Evolutionary conservation across 495 filamentous ascomycete genomes (phyloP).

Genomic region (Trichoderma gamsii): DNA sequence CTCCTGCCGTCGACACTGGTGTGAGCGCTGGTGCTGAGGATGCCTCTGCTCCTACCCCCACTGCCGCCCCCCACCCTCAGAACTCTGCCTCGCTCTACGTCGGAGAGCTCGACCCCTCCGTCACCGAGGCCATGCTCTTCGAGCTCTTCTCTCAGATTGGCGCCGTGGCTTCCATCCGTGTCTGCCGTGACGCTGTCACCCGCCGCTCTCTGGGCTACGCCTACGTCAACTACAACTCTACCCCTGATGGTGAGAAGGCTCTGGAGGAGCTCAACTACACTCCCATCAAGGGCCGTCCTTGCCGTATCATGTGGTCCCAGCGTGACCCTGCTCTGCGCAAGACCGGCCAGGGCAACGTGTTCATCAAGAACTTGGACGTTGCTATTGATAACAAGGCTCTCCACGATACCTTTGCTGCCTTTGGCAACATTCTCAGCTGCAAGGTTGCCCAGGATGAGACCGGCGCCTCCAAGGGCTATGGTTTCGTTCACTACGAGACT

Average conservation of each 20-base stretch:
- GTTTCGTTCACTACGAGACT: slow-evolving; percentile 99
- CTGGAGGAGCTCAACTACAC: slow-evolving; percentile 99
- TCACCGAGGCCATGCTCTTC: slow-evolving; percentile 99
- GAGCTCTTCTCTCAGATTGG: slow-evolving; percentile 99
- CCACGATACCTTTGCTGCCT: slow-evolving; percentile 98
- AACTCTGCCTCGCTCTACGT: slow-evolving; percentile 97
- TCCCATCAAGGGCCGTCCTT: slow-evolving; percentile 95
- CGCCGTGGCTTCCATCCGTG: slow-evolving; percentile 97
- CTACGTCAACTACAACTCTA: slow-evolving; percentile 99
- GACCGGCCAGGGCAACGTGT: slow-evolving; percentile 98
- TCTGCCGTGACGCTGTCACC: slow-evolving; percentile 98
- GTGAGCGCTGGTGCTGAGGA: slow-evolving; percentile 48
- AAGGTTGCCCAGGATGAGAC: slow-evolving; percentile 98
- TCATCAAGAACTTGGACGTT: slow-evolving; percentile 99
- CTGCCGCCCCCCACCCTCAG: slow-evolving; percentile 65
- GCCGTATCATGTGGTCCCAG: slow-evolving; percentile 99
- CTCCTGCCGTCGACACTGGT: slow-evolving; percentile 62
- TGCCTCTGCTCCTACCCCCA: slow-evolving; percentile 60
- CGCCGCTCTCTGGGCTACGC: slow-evolving; percentile 98
- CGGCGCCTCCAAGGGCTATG: slow-evolving; percentile 94
- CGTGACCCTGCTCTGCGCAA: slow-evolving; percentile 98
- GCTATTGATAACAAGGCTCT: slow-evolving; percentile 99
- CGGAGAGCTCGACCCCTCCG: slow-evolving; percentile 92
- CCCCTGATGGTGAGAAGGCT: slow-evolving; percentile 90
- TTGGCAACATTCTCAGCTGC: slow-evolving; percentile 98